Percentiles rank a stretch among this genome's conserved stretches.
These are phyloP conservation scores for Serendipita sp. DNA, from an alignment of 768 basidiomycete species.

Conservation along the genomic window DNA sequence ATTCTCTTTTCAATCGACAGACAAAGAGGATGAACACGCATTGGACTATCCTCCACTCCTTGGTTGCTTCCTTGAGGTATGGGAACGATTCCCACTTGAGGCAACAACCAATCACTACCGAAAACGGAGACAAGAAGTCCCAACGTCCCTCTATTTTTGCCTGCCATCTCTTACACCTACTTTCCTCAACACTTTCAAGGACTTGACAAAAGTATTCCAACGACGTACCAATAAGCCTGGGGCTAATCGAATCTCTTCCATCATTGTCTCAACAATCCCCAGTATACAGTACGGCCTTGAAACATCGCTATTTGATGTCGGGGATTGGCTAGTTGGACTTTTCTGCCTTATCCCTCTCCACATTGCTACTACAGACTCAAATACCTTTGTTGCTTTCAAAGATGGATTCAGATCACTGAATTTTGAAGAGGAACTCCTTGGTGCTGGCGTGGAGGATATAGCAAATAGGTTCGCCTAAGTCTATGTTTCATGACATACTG, in stretches of 20 bases:
- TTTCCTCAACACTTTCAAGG: conserved; percentile 29
- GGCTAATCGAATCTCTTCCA: not conserved
- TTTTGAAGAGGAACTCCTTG: conserved; percentile 35
- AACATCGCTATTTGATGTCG: conserved; percentile 22
- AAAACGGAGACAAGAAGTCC: conserved; percentile 10
- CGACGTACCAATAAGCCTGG: conserved; percentile 26
- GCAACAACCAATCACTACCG: conserved; percentile 31
- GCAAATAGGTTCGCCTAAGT: conserved; percentile 22
- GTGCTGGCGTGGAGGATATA: conserved; percentile 39
- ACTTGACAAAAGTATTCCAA: conserved; percentile 35
- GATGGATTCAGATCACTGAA: conserved; percentile 36
- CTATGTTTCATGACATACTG: not conserved
- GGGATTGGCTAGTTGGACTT: conserved; percentile 47
- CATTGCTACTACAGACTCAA: conserved; percentile 40
- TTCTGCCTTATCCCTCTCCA: conserved; percentile 50
- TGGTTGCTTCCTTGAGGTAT: conserved; percentile 39
- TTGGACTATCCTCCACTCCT: conserved; percentile 32
- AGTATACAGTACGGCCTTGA: not conserved
- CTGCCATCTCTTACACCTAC: conserved; percentile 21
- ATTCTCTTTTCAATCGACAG: not conserved
- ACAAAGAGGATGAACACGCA: not conserved
- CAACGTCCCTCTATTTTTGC: conserved; percentile 28
- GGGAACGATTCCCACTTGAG: conserved; percentile 43
- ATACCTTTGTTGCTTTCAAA: conserved; percentile 42
- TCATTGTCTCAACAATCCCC: conserved; percentile 11